These are phyloP conservation scores for Colletotrichum spaethianum DNA, from an alignment of 2,329 filamentous ascomycete genomes.

Conservation along the genomic window DNA sequence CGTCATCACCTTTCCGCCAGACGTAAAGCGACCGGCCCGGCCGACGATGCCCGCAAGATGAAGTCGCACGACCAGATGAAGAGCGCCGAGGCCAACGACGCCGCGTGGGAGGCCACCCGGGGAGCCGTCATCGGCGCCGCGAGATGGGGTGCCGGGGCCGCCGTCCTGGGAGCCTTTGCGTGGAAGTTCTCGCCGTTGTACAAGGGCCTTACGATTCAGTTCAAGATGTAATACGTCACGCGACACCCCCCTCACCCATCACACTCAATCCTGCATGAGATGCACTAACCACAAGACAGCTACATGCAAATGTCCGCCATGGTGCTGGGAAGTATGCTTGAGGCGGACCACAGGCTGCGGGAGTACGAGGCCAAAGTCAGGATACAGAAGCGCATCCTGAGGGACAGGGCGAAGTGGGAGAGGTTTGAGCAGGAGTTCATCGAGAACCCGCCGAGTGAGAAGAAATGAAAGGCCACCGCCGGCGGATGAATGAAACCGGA, in stretches of 20 bases:
- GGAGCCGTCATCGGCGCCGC: conserved; percentile 77
- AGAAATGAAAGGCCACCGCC: conserved; percentile 32
- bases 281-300: conserved; percentile 57
- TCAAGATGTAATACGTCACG: conserved; percentile 76
- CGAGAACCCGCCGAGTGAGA: conserved; percentile 57
- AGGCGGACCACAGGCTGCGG: conserved; percentile 79
- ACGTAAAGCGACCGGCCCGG: neutral
- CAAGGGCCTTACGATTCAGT: conserved; percentile 79
- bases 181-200: conserved; percentile 80
- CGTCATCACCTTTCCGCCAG: conserved; percentile 30
- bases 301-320: conserved; percentile 90
- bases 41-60: conserved; percentile 51
- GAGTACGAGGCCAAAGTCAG: conserved; percentile 77
- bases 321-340: conserved; percentile 83
- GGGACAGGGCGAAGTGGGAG: conserved; percentile 79
- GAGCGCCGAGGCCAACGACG: conserved; percentile 76
- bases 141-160: conserved; percentile 80
- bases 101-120: conserved; percentile 78
- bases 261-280: neutral
- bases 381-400: conserved; percentile 73
- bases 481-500: neutral
- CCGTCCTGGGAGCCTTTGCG: conserved; percentile 72
- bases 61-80: conserved; percentile 70
- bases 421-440: conserved; percentile 74
- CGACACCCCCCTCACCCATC: neutral